phyloP scores from a whole-genome alignment of 768 basidiomycete genomes.

The Chiua virens region DNA sequence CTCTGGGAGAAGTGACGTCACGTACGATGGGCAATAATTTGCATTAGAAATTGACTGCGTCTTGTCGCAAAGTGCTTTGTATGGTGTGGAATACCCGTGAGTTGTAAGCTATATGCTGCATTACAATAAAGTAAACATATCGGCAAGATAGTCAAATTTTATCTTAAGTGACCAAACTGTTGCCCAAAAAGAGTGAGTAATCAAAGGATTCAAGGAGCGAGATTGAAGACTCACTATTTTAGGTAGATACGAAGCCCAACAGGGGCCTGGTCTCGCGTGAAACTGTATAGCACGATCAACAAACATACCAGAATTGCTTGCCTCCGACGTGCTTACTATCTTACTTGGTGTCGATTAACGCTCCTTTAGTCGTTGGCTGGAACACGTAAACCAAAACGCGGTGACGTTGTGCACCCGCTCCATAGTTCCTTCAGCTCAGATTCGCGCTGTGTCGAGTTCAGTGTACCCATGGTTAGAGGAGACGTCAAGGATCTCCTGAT shows the following conservation, averaged over 20 bases:
- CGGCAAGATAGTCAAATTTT: background rate
- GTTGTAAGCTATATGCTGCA: conserved; percentile 55
- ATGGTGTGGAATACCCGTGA: conserved; percentile 84
- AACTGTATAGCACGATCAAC: conserved; percentile 40
- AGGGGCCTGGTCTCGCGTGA: conserved; percentile 85
- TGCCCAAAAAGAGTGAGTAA: conserved; percentile 35
- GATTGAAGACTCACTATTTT: conserved; percentile 54
- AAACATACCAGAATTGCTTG: background rate
- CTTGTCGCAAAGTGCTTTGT: conserved; percentile 76
- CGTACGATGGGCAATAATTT: conserved; percentile 77
- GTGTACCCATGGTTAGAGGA: too few relatives aligned
- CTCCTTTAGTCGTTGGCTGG: too few relatives aligned
- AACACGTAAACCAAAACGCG: too few relatives aligned
- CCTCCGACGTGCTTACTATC: too few relatives aligned
- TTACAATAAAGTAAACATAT: conserved; percentile 44
- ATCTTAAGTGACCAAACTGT: conserved; percentile 48
- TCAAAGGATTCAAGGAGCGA: background rate
- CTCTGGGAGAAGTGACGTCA: conserved; percentile 9
- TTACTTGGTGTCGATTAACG: too few relatives aligned
- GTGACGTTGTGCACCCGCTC: too few relatives aligned
- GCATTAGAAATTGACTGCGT: conserved; percentile 84
- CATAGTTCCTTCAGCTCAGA: too few relatives aligned
- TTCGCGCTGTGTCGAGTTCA: too few relatives aligned
- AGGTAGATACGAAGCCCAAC: conserved; percentile 82
- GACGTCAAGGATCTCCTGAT: too few relatives aligned